Conservation (phyloP, 306 rosid species). For the Vigna radiata region DNA sequence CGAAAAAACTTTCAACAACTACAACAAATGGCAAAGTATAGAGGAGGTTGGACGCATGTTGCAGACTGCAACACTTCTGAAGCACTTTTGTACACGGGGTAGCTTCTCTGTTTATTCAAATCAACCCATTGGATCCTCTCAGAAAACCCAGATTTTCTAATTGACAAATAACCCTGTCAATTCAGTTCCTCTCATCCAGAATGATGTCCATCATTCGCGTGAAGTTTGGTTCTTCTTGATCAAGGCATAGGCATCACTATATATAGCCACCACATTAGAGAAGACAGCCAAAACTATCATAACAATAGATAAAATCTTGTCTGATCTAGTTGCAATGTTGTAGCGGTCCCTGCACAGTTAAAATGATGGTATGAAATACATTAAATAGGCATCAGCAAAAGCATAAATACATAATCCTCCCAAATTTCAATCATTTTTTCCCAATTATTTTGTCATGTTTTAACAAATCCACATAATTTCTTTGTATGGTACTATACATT, state of each 20-base stretch:
- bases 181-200: constrained; percentile 33
- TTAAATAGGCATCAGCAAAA: constrained; percentile 18
- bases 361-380: constrained; percentile 1
- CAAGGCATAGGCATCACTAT: constrained; percentile 84
- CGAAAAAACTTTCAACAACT: constrained; percentile 26
- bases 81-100: constrained; percentile 56
- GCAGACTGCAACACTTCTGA: constrained; percentile 46
- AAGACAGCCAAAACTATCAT: constrained; percentile 84
- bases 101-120: constrained; percentile 50
- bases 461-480: neutral
- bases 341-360: constrained; percentile 65
- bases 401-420: neutral
- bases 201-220: constrained; percentile 50
- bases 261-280: constrained; percentile 80
- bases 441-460: no score
- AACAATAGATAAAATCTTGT: constrained; percentile 63
- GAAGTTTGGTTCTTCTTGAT: constrained; percentile 61
- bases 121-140: constrained; percentile 46
- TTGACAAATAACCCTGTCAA: constrained; percentile 35
- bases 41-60: constrained; percentile 44
- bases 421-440: no score
- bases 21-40: constrained; percentile 40
- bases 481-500: neutral
- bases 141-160: constrained; percentile 57
- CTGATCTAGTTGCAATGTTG: constrained; percentile 76